Percentiles rank a stretch among this genome's conserved stretches.
Evolutionary conservation across 768 basidiomycete species (phyloP).

Genomic region (Mycena capillaripes): DNA sequence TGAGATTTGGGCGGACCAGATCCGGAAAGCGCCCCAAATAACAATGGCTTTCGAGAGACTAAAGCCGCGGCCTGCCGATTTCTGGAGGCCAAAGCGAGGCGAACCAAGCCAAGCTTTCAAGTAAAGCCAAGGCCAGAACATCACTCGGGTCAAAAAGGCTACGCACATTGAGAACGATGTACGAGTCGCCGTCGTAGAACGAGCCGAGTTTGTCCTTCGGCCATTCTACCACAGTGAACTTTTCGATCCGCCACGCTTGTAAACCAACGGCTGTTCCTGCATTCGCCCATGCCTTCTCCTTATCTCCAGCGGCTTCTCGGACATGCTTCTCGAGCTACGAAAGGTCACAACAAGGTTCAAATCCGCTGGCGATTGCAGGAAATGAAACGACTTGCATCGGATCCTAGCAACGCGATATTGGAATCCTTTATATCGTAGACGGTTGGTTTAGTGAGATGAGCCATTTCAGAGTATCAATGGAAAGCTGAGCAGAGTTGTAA

Average conservation of each 20-base stretch:
- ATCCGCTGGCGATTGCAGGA: background rate
- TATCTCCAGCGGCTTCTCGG: constrained; percentile 64
- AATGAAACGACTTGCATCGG: constrained; percentile 59
- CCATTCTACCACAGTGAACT: constrained; percentile 69
- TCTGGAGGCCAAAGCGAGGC: no score
- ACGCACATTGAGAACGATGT: constrained; percentile 73
- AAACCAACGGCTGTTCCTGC: constrained; percentile 60
- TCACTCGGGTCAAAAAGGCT: no score
- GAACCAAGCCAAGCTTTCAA: no score
- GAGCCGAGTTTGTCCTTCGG: constrained; percentile 63
- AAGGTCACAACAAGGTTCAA: background rate
- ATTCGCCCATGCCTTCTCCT: constrained; percentile 64
- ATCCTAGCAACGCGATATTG: constrained; percentile 74
- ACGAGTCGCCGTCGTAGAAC: constrained; percentile 78
- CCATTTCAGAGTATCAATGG: constrained; percentile 42
- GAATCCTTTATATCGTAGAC: constrained; percentile 73
- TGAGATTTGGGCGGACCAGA: no score
- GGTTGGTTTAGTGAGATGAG: constrained; percentile 61
- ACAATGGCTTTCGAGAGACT: no score
- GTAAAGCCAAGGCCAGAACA: no score
- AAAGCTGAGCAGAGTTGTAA: background rate
- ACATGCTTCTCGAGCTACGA: constrained; percentile 70
- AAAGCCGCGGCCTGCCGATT: no score
- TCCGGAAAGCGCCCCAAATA: no score
- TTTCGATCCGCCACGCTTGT: constrained; percentile 72